A percentile compares a stretch with the other conserved stretches of the same genome.
phyloP scores from a whole-genome alignment of 495 filamentous ascomycete species.

The Aspergillus saccharolyticus region DNA sequence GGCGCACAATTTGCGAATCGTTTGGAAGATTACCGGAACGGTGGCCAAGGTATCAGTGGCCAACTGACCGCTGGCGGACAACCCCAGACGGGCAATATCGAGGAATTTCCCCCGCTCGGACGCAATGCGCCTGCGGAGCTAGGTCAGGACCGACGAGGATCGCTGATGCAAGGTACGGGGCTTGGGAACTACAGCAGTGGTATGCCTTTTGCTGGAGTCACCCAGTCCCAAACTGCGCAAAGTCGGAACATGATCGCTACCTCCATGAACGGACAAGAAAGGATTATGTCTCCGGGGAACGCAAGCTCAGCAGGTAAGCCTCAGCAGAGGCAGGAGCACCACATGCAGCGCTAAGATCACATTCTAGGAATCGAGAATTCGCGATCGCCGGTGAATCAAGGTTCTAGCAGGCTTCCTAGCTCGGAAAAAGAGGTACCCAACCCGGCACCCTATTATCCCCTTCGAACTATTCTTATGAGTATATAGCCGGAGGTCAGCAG shows the following conservation, averaged over 20 bases:
- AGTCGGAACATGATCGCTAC: conserved; percentile 25
- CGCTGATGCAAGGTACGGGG: conserved; percentile 59
- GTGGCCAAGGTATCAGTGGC: conserved; percentile 56
- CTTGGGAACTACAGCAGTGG: conserved; percentile 54
- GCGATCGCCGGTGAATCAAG: conserved; percentile 39
- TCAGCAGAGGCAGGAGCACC: neutral
- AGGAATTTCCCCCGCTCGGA: conserved; percentile 81
- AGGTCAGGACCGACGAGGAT: conserved; percentile 59
- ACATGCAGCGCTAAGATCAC: conserved; percentile 14
- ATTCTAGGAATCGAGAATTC: conserved; percentile 35
- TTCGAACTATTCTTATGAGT: neutral
- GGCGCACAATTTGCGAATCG: conserved; percentile 50
- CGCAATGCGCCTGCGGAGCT: conserved; percentile 66
- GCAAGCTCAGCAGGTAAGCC: conserved; percentile 18
- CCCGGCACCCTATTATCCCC: neutral
- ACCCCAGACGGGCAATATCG: conserved; percentile 62
- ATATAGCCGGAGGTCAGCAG: conserved; percentile 29
- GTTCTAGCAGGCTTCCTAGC: conserved; percentile 35
- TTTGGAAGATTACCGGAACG: conserved; percentile 54
- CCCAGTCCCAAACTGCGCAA: conserved; percentile 25
- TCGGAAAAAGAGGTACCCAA: conserved; percentile 41
- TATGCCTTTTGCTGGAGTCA: conserved; percentile 36
- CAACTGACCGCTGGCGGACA: conserved; percentile 52
- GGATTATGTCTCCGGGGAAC: conserved; percentile 30
- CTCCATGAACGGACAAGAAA: conserved; percentile 30